These are phyloP conservation scores for Botrytis paeoniae DNA, from an alignment of 2,329 filamentous ascomycete genomes.

Conservation along the genomic window DNA sequence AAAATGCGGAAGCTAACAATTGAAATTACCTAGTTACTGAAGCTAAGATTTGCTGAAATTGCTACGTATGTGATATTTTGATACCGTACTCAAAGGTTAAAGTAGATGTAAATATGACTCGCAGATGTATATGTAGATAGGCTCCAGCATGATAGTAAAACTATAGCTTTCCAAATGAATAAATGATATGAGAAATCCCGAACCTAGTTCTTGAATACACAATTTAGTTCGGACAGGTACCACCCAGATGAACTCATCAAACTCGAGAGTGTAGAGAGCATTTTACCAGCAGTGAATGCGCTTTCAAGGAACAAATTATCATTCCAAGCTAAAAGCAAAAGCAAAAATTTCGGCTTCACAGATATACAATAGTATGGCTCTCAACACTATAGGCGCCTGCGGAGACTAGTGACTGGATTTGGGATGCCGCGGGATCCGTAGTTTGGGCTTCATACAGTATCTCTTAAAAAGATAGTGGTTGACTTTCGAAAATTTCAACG, in stretches of 20 bases:
- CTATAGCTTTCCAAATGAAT: not conserved
- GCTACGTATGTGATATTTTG: not conserved
- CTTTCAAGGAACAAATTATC: not conserved
- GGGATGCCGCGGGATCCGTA: too few relatives aligned
- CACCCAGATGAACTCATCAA: too few relatives aligned
- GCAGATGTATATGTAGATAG: not conserved
- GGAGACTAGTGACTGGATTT: too few relatives aligned
- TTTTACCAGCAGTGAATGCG: not conserved
- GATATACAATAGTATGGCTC: not conserved
- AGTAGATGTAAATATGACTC: not conserved
- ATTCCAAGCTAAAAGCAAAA: not conserved
- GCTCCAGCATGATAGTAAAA: not conserved
- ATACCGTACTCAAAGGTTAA: not conserved
- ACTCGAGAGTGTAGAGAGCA: too few relatives aligned
- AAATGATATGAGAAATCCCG: fast-evolving
- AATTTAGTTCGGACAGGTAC: too few relatives aligned
- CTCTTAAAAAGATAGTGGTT: not conserved
- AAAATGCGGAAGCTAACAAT: not conserved
- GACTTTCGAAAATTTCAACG: not conserved
- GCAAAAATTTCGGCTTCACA: fast-evolving
- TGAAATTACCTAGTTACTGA: not conserved
- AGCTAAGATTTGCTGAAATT: not conserved
- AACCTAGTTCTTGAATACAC: too few relatives aligned
- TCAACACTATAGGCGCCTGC: not conserved
- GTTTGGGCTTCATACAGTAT: fast-evolving